A percentile compares a stretch with the other conserved stretches of the same genome.
These are phyloP conservation scores for Entoloma clypeatum DNA, from an alignment of 1,284 basidiomycete genomes.

Conservation along the genomic window DNA sequence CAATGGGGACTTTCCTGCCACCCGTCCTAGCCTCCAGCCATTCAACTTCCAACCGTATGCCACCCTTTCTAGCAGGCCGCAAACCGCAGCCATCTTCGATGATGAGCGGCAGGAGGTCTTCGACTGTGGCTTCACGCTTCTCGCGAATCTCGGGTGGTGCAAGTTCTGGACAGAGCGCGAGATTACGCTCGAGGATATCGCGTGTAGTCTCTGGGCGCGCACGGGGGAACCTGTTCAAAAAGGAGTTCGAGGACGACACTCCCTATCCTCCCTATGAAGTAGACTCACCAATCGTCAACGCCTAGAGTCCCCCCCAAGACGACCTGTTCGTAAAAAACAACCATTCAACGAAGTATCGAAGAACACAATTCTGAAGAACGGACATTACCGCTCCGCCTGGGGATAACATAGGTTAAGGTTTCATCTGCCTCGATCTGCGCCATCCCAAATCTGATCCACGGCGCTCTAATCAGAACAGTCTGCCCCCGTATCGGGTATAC, in stretches of 20 bases:
- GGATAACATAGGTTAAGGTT: slow-evolving; percentile 67
- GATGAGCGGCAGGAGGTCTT: slow-evolving; percentile 56
- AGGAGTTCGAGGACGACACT: background rate
- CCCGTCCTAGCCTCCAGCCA: slow-evolving; percentile 29
- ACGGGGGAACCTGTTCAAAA: slow-evolving; percentile 29
- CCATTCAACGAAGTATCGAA: slow-evolving; percentile 10
- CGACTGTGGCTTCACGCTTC: slow-evolving; percentile 46
- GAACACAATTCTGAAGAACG: slow-evolving; percentile 28
- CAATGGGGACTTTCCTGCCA: slow-evolving; percentile 36
- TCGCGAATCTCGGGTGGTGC: slow-evolving; percentile 55
- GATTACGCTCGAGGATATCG: slow-evolving; percentile 54
- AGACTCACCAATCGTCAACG: slow-evolving; percentile 57
- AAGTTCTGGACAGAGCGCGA: slow-evolving; percentile 65
- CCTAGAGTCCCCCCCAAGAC: slow-evolving; percentile 65
- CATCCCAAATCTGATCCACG: slow-evolving; percentile 63
- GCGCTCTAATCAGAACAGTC: slow-evolving; percentile 74
- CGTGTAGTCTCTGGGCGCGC: slow-evolving; percentile 58
- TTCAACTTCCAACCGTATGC: slow-evolving; percentile 65
- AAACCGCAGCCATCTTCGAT: slow-evolving; percentile 73
- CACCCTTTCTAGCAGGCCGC: slow-evolving; percentile 65
- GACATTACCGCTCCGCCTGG: slow-evolving; percentile 62
- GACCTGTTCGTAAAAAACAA: slow-evolving; percentile 37
- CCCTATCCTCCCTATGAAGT: background rate
- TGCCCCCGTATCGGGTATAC: slow-evolving; percentile 85
- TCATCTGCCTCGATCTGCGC: slow-evolving; percentile 47